A percentile compares a stretch with the other conserved stretches of the same genome.
These are phyloP conservation scores for Clavispora santaluciae DNA, from an alignment of 805 yeast species.

Conservation along the genomic window DNA sequence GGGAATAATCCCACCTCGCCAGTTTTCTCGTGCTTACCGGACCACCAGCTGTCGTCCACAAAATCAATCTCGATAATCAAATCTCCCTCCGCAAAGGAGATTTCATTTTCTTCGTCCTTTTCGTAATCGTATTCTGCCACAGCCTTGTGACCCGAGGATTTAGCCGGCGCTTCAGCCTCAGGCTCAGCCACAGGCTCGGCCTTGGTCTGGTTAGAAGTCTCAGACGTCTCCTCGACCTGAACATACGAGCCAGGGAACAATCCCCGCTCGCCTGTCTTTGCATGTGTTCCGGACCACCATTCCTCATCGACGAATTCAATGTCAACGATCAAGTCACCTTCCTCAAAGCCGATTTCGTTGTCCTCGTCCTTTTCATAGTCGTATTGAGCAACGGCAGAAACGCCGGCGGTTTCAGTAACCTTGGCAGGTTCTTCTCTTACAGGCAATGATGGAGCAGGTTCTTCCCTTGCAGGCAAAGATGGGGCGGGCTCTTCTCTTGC, in stretches of 20 bases:
- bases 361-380: slow-evolving; percentile 75
- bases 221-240: slow-evolving; percentile 21
- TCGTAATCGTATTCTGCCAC: slow-evolving; percentile 75
- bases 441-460: slow-evolving; percentile 10
- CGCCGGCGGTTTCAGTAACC: slow-evolving; percentile 9
- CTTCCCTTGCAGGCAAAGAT: slow-evolving; percentile 12
- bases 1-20: slow-evolving; percentile 89
- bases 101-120: slow-evolving; percentile 89
- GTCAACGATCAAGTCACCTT: slow-evolving; percentile 62
- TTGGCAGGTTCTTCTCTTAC: slow-evolving; percentile 9
- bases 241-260: slow-evolving; percentile 58
- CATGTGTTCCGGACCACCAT: slow-evolving; percentile 55
- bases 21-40: slow-evolving; percentile 60
- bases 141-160: slow-evolving; percentile 38
- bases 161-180: slow-evolving; percentile 14
- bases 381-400: slow-evolving; percentile 73
- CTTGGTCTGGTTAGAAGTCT: slow-evolving; percentile 12
- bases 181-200: slow-evolving; percentile 10
- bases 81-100: slow-evolving; percentile 81
- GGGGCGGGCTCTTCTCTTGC: slow-evolving; percentile 9
- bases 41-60: slow-evolving; percentile 97
- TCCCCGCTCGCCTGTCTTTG: slow-evolving; percentile 44
- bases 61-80: slow-evolving; percentile 76
- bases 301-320: slow-evolving; percentile 70
- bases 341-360: slow-evolving; percentile 63